Conservation (phyloP, 225 moss, liverwort and hornwort species). For the Anthoceros angustus region DNA sequence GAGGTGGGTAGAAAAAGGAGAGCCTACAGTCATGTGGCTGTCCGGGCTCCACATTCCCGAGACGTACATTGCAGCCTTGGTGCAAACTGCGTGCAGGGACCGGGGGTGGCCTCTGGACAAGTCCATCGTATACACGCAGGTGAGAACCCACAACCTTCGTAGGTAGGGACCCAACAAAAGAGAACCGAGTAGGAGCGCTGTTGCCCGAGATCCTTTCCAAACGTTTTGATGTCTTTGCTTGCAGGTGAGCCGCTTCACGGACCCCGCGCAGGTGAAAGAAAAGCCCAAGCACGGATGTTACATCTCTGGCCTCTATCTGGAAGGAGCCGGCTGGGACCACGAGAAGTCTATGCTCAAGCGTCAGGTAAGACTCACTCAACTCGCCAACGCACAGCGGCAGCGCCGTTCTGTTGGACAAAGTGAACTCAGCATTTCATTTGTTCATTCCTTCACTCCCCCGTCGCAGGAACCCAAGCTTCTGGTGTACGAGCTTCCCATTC, state of each 20-base stretch:
- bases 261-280: slow-evolving; percentile 23
- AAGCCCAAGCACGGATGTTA: slow-evolving; percentile 76
- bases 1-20: slow-evolving; percentile 52
- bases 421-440: no score
- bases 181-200: no score
- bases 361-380: no score
- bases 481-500: slow-evolving; percentile 63
- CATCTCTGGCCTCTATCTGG: slow-evolving; percentile 55
- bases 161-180: no score
- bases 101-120: slow-evolving; percentile 76
- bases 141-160: no score
- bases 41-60: slow-evolving; percentile 83
- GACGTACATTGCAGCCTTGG: slow-evolving; percentile 75
- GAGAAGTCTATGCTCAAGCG: slow-evolving; percentile 37
- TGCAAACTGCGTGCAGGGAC: slow-evolving; percentile 77
- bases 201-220: no score
- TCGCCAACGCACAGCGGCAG: no score
- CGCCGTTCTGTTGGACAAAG: no score
- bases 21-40: slow-evolving; percentile 87
- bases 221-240: no score
- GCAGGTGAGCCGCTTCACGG: slow-evolving; percentile 12
- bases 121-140: slow-evolving; percentile 68
- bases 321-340: slow-evolving; percentile 66
- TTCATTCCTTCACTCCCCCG: no score
- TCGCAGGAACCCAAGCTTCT: slow-evolving; percentile 78